A percentile compares a stretch with the other conserved stretches of the same genome.
phyloP scores from a whole-genome alignment of 2,329 filamentous ascomycete genomes.

The Dryadomyces quercivorus region DNA sequence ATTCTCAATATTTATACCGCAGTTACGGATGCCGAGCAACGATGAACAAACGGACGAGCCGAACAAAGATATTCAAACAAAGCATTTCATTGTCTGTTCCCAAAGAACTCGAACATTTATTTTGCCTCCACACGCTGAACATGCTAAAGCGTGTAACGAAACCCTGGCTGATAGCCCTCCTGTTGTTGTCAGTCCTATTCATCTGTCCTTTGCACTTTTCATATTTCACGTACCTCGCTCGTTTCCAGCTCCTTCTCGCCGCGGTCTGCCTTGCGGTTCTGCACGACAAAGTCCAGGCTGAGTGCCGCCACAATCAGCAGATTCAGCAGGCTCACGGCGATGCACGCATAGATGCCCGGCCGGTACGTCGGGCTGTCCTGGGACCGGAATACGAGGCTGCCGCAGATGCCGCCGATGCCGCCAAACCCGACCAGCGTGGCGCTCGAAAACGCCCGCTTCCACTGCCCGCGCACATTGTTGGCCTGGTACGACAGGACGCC shows the following conservation, averaged over 20 bases:
- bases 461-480: conserved; percentile 80
- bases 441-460: conserved; percentile 73
- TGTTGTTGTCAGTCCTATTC: neutral
- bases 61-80: no score
- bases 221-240: conserved; percentile 17
- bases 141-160: neutral
- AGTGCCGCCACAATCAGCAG: conserved; percentile 31
- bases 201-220: neutral
- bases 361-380: conserved; percentile 41
- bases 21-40: no score
- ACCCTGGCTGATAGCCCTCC: neutral
- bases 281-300: conserved; percentile 27
- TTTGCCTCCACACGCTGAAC: no score
- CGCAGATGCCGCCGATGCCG: conserved; percentile 67
- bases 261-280: conserved; percentile 38
- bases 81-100: no score
- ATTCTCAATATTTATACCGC: no score
- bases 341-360: conserved; percentile 43
- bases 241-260: conserved; percentile 40
- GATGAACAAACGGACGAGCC: no score
- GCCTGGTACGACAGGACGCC: conserved; percentile 68
- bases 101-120: no score
- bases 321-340: conserved; percentile 34
- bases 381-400: conserved; percentile 56
- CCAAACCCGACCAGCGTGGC: conserved; percentile 66